Percentiles rank a stretch among this genome's conserved stretches.
phyloP scores from a whole-genome alignment of 2,329 filamentous ascomycete genomes.

The Macrophomina pseudophaseolina region DNA sequence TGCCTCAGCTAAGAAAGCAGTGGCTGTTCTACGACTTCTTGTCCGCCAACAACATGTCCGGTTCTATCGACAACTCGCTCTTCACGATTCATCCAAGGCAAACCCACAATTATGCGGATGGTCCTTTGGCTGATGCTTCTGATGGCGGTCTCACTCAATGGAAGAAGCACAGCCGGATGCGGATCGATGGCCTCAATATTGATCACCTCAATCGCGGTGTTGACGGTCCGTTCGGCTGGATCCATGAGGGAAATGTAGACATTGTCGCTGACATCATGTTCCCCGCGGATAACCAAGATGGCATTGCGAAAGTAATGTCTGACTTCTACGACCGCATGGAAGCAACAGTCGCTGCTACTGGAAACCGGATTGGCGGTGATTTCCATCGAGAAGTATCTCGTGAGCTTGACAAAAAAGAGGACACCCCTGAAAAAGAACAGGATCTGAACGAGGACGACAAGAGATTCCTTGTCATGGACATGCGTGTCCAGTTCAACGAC shows the following conservation, averaged over 20 bases:
- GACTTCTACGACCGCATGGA: slow-evolving; percentile 97
- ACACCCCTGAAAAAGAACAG: neutral
- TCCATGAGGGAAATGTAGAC: slow-evolving; percentile 94
- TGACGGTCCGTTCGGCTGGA: slow-evolving; percentile 95
- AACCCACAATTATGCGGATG: slow-evolving; percentile 77
- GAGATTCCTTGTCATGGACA: slow-evolving; percentile 88
- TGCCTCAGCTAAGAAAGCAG: slow-evolving; percentile 90
- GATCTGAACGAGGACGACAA: slow-evolving; percentile 60
- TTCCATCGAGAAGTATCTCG: slow-evolving; percentile 27
- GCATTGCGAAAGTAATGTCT: slow-evolving; percentile 91
- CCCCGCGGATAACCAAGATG: slow-evolving; percentile 83
- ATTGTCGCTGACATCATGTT: slow-evolving; percentile 97
- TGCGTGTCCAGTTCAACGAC: slow-evolving; percentile 93
- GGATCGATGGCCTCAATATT: slow-evolving; percentile 92
- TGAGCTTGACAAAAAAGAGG: slow-evolving; percentile 12
- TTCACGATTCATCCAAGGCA: slow-evolving; percentile 97
- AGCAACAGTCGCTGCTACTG: slow-evolving; percentile 83
- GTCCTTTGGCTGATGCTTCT: slow-evolving; percentile 60
- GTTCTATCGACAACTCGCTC: slow-evolving; percentile 90
- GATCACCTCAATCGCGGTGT: slow-evolving; percentile 95
- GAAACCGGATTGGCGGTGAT: slow-evolving; percentile 56
- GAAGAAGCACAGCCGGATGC: slow-evolving; percentile 94
- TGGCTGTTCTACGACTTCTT: slow-evolving; percentile 99
- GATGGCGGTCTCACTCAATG: slow-evolving; percentile 74
- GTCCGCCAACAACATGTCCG: slow-evolving; percentile 93